These are phyloP conservation scores for Moricandia moricandioides DNA, from an alignment of 345 rosid species.

Conservation along the genomic window DNA sequence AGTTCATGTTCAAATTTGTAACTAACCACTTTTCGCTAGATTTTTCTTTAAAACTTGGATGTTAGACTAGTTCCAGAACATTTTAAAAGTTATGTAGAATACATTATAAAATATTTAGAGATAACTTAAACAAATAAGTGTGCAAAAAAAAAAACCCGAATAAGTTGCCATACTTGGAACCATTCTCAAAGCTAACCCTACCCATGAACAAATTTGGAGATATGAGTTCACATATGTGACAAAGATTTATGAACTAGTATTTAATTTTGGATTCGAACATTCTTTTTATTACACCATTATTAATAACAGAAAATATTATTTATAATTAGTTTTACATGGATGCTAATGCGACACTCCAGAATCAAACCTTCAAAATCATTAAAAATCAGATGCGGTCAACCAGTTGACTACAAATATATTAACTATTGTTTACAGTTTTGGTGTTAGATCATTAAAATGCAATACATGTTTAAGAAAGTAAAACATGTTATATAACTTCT, in stretches of 20 bases:
- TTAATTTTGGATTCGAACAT: constrained; percentile 5
- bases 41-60: constrained; percentile 2
- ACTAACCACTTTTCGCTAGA: constrained; percentile 1
- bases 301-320: background rate
- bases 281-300: background rate
- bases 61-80: constrained; percentile 21
- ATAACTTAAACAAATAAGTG: background rate
- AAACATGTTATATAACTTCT: background rate
- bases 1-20: background rate
- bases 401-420: background rate
- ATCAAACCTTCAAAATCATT: background rate
- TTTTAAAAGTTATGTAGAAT: background rate
- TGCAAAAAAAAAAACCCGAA: background rate
- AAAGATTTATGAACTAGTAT: background rate
- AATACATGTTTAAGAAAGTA: background rate
- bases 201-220: background rate
- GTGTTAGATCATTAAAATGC: background rate
- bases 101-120: background rate
- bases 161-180: constrained; percentile 19
- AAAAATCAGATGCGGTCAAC: background rate
- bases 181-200: constrained; percentile 3
- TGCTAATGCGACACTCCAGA: background rate
- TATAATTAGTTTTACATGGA: background rate
- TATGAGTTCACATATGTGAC: constrained; percentile 6
- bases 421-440: background rate